phyloP scores from a whole-genome alignment of 352 stramenopile species.

The Pythium plurisporium region DNA sequence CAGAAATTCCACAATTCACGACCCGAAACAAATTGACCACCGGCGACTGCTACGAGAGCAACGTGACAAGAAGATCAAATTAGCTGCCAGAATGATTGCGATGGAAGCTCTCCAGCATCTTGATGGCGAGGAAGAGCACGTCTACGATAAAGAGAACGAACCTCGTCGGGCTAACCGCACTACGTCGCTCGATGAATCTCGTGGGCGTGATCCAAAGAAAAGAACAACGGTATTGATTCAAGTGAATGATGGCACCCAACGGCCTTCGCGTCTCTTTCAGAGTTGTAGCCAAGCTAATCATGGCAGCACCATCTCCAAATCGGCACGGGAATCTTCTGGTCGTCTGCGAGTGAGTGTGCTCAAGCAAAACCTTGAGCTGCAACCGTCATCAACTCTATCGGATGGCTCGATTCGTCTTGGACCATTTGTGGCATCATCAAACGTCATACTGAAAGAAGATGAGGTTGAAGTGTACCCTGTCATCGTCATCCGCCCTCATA shows the following conservation, averaged over 20 bases:
- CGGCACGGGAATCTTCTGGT: background rate
- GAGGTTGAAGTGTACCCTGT: constrained; percentile 67
- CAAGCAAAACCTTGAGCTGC: constrained; percentile 34
- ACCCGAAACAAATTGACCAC: too few species aligned
- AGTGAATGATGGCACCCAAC: constrained; percentile 26
- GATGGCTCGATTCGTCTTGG: constrained; percentile 23
- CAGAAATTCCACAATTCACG: too few species aligned
- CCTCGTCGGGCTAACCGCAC: constrained; percentile 14
- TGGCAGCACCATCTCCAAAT: too few species aligned
- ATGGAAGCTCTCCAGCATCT: constrained; percentile 51
- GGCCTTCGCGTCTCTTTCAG: constrained; percentile 41
- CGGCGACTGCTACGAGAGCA: constrained; percentile 15
- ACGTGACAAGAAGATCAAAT: constrained; percentile 30
- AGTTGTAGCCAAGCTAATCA: too few species aligned
- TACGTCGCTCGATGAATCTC: background rate
- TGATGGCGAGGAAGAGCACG: constrained; percentile 4
- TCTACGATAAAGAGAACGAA: constrained; percentile 25
- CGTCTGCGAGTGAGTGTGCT: constrained; percentile 36
- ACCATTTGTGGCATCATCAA: constrained; percentile 41
- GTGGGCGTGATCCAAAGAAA: background rate
- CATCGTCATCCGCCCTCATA: constrained; percentile 44
- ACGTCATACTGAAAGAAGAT: constrained; percentile 45
- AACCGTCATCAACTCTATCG: constrained; percentile 28
- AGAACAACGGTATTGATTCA: constrained; percentile 28
- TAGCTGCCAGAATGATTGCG: constrained; percentile 48